Evolutionary conservation across 345 rosid species (phyloP).

Genomic region (Tarenaya hassleriana): DNA sequence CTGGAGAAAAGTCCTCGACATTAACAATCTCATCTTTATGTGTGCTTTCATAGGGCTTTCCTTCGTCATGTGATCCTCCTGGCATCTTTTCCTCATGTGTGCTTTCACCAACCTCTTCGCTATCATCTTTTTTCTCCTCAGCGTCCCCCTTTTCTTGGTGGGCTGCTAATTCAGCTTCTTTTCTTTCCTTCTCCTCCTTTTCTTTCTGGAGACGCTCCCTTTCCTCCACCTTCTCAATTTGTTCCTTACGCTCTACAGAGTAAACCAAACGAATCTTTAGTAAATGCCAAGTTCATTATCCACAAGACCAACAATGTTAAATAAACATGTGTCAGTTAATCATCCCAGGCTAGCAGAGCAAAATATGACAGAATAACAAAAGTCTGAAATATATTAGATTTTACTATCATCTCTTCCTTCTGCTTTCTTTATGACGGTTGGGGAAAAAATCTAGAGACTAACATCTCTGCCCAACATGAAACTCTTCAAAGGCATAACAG

Average conservation of each 20-base stretch:
- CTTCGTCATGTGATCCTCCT: constrained; percentile 24
- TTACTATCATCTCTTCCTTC: constrained; percentile 19
- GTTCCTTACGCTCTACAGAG: constrained; percentile 69
- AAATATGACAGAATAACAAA: constrained; percentile 4
- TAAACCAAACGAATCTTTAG: constrained; percentile 13
- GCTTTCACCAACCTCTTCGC: constrained; percentile 27
- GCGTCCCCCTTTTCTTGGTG: constrained; percentile 30
- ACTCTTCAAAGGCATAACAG: not conserved
- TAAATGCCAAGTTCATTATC: not conserved
- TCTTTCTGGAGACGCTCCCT: constrained; percentile 63
- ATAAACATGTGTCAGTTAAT: not conserved
- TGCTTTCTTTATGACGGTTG: not conserved
- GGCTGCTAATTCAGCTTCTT: constrained; percentile 64
- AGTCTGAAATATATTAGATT: not conserved
- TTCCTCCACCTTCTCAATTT: constrained; percentile 80
- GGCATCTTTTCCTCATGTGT: constrained; percentile 23
- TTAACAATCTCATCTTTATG: constrained; percentile 43
- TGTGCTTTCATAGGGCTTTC: constrained; percentile 19
- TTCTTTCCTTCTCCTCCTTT: constrained; percentile 63
- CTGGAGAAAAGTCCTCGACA: constrained; percentile 40
- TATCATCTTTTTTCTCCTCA: constrained; percentile 33
- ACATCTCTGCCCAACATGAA: not conserved
- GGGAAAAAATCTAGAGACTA: not conserved
- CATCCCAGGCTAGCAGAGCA: not conserved
- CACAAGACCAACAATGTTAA: constrained; percentile 5